Conservation (phyloP, 805 yeast species). For the Kazachstania bromeliacearum region DNA sequence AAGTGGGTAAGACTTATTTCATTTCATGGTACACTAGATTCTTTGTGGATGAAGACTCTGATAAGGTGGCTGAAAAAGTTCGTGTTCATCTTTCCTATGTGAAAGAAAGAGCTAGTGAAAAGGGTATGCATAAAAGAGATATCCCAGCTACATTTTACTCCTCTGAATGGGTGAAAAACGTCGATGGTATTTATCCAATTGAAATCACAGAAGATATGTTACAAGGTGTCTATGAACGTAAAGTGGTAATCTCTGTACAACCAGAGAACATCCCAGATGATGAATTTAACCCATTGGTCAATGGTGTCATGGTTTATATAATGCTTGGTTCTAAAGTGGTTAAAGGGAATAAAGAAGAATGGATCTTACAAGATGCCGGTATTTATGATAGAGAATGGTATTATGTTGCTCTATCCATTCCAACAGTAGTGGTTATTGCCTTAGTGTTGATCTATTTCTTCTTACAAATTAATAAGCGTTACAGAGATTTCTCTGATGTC, state of each 20-base stretch:
- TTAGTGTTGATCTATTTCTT: conserved; percentile 58
- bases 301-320: conserved; percentile 42
- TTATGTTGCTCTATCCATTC: conserved; percentile 58
- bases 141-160: conserved; percentile 44
- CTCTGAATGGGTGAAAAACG: conserved; percentile 61
- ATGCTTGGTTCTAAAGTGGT: conserved; percentile 35
- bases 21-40: conserved; percentile 71
- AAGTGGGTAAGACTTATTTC: conserved; percentile 57
- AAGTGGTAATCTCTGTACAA: conserved; percentile 61
- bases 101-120: conserved; percentile 43
- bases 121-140: conserved; percentile 47
- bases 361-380: conserved; percentile 37
- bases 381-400: conserved; percentile 41
- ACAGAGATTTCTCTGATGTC: conserved; percentile 43
- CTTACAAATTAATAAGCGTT: conserved; percentile 44
- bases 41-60: conserved; percentile 34
- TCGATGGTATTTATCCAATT: conserved; percentile 56
- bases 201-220: conserved; percentile 59
- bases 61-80: conserved; percentile 47
- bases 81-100: conserved; percentile 59
- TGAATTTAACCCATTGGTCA: conserved; percentile 46
- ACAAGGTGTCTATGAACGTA: conserved; percentile 40
- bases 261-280: conserved; percentile 59
- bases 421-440: conserved; percentile 52
- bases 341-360: conserved; percentile 35